A percentile compares a stretch with the other conserved stretches of the same genome.
Evolutionary conservation across 352 stramenopile genomes (phyloP).

Genomic region (Globisporangium cystogenes): DNA sequence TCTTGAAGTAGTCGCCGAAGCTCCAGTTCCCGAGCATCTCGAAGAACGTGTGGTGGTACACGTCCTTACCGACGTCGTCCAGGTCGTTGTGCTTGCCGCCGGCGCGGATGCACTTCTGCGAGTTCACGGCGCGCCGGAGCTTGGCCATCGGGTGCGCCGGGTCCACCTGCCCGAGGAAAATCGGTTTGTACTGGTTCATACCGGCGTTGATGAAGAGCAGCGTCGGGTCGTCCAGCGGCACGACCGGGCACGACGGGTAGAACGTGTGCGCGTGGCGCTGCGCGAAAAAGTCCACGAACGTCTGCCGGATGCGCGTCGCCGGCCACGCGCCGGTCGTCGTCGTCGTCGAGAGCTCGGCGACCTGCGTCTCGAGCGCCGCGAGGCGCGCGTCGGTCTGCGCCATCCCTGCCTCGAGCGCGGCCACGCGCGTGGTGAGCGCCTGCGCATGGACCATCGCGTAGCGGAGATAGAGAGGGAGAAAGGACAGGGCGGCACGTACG

Average conservation of each 20-base stretch:
- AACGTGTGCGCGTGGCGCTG: slow-evolving; percentile 91
- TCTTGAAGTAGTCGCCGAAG: slow-evolving; percentile 99
- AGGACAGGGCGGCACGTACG: no score
- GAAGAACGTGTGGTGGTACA: slow-evolving; percentile 99
- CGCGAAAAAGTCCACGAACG: slow-evolving; percentile 98
- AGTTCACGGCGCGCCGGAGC: slow-evolving; percentile 93
- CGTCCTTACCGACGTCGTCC: slow-evolving; percentile 98
- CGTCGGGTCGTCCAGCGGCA: slow-evolving; percentile 97
- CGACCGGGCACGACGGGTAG: slow-evolving; percentile 94
- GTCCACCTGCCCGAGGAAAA: slow-evolving; percentile 98
- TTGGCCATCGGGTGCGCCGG: slow-evolving; percentile 90
- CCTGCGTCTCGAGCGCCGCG: no score
- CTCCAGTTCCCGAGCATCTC: slow-evolving; percentile 99
- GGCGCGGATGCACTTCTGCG: slow-evolving; percentile 99
- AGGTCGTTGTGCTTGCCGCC: slow-evolving; percentile 99
- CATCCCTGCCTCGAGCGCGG: no score
- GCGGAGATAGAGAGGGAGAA: no score
- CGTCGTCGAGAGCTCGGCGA: slow-evolving; percentile 18
- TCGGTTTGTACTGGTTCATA: slow-evolving; percentile 99
- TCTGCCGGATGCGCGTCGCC: slow-evolving; percentile 93
- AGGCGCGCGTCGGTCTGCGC: no score
- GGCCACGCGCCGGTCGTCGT: slow-evolving; percentile 78
- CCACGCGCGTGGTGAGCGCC: no score
- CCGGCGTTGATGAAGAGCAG: slow-evolving; percentile 99
- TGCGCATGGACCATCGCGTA: no score